Base-by-base conservation (phyloP, 1,284 basidiomycete species). In the Prillingera fragicola region DNA sequence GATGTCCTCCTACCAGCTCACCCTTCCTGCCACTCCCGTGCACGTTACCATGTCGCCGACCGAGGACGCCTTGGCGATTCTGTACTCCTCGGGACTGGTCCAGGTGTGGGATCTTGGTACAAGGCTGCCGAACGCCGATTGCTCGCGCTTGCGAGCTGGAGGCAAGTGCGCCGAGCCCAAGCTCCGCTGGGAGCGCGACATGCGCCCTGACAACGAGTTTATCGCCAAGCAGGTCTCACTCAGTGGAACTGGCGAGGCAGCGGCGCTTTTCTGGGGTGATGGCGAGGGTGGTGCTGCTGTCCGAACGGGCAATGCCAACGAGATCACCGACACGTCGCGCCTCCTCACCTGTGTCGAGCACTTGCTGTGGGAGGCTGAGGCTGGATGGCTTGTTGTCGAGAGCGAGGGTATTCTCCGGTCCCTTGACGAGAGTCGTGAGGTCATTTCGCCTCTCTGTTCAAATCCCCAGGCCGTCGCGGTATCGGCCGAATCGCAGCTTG, bases 1-100 rank as follows among this genome's bases (percentile, higher is more conserved):
- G 0, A 95, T 97, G 91, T 85, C 83, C 0, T 83, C 89, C 1
- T 77, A 78, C 60, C 76, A 79, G 43, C 77, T 95, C 39, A 29
- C 72, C 17, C 62, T 80, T 12, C 66, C 72, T 59, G 68, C 50
- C 57, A 63, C 79, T 0, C 86, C 87, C 0, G 67, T 82, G 3
- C 82, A 92, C 62, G 70, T 82, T 4, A 73, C 82, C 2, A 81
- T 89, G 50, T 81, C 83, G 0, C 52, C 76, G 1, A 58, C 68
- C 13, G 67, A 73, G 6, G 84, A 91, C 52, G 62, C 78, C 1
- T 65, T 94, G 2, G 82, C 79, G 5, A 65, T 82, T 2, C 72
- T 95, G 2, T 87, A 82, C 47, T 49, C 62, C 2, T 62, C 69
- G 22, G 73, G 71, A 0, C 26, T 35, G 5, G 64, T 85, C 4